Percentiles rank a stretch among this genome's conserved stretches.
phyloP scores from a whole-genome alignment of 1,284 basidiomycete species.

The Puccinia coronata region DNA sequence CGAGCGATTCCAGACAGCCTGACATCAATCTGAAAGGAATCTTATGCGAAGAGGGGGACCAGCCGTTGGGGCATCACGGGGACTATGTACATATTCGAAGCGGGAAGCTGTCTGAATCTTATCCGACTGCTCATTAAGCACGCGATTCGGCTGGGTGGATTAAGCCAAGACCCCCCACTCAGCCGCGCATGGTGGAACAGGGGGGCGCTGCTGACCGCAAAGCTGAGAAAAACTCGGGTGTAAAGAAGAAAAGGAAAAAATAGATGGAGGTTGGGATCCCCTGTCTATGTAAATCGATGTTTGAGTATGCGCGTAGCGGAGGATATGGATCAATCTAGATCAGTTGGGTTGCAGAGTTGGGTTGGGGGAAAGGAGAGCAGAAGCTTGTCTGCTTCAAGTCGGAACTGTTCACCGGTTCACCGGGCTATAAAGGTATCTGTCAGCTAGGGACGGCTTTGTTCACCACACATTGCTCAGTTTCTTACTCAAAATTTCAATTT shows the following conservation, averaged over 20 bases:
- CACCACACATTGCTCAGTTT: conserved; percentile 10
- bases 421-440: conserved; percentile 21
- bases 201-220: neutral
- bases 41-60: neutral
- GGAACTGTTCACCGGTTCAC: neutral
- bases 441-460: conserved; percentile 2
- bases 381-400: neutral
- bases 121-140: neutral
- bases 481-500: too few relatives aligned
- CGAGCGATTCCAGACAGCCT: neutral
- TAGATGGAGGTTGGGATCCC: conserved; percentile 9
- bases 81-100: neutral
- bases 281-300: conserved; percentile 32
- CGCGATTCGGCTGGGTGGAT: neutral
- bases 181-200: neutral
- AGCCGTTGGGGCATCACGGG: neutral
- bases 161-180: neutral
- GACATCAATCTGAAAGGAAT: neutral
- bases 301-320: conserved; percentile 39
- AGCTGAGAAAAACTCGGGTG: neutral
- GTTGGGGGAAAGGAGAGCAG: conserved; percentile 37
- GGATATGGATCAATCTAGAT: conserved; percentile 34
- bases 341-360: conserved; percentile 27
- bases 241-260: conserved; percentile 17
- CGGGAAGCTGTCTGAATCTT: neutral